Base-by-base conservation (phyloP, 768 basidiomycete genomes). In the Coprinopsis sp. region DNA sequence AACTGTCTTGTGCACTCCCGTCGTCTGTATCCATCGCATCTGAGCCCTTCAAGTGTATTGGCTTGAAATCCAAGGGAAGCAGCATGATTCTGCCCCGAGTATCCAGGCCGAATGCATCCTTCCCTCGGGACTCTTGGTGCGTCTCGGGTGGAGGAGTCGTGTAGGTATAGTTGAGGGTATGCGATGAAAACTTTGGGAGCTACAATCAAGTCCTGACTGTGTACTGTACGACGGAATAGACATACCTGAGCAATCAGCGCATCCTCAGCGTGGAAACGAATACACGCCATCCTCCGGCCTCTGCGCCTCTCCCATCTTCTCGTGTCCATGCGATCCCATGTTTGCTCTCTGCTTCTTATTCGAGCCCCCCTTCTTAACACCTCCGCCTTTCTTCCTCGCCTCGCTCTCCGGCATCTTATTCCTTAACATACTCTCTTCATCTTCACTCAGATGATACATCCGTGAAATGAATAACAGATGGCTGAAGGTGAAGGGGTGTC, bases 211-310 rank as follows among this genome's bases (percentile, higher is more conserved):
- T 22, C 18, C 6, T 25, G 30, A 13, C 37, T 37, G 3, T 36
- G 2, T 29, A 36, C 4, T 21, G 42, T 27, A 41, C 7, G 29
- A 13, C 7, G 27, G 45, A 28, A 10, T 28, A 28, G 16, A 51
- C 77, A 36, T 41, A 88, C 90, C 69, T 79, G 65, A 46, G 76
- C 73, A 42, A 92, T 80, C 33, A 71, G 70, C 33, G 84, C 82
- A 62, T 96, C 93, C 61, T 96, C 94, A 0, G 87, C 83, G 58
- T 96, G 92, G 67, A 89, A 95, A 2, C n/a, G 80, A 67, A 57
- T 83, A 87, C 4, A 81, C 68, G 0, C 82, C 78, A 44, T 81
- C 79, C 2, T 56, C 55, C 11, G 72, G 67, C 6, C 62, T 56
- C 37, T 40, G 56, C 5, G 54, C 49, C 10, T 40, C 28, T 34